These are phyloP conservation scores for Umbilicus rupestris DNA, from an alignment of 164 flowering plant species.

Conservation along the genomic window DNA sequence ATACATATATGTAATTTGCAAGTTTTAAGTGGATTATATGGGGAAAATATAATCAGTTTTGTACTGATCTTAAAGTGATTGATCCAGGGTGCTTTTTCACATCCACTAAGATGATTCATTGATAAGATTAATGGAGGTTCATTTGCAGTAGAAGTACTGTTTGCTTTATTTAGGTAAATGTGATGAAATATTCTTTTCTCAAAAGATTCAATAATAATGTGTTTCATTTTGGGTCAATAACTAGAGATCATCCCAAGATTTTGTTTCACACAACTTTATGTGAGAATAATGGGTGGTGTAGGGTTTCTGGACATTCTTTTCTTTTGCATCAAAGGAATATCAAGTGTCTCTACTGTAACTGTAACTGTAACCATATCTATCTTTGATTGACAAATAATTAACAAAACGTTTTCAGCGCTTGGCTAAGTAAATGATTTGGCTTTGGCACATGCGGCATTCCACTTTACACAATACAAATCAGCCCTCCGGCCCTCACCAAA, in stretches of 20 bases:
- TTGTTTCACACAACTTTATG: conserved; percentile 7
- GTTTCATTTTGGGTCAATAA: conserved; percentile 7
- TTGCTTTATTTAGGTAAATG: neutral
- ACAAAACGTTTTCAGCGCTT: conserved; percentile 1
- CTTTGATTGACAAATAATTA: neutral
- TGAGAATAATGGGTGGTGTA: conserved; percentile 4
- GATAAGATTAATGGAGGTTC: conserved; percentile 8
- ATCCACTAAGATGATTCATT: neutral
- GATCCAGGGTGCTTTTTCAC: neutral
- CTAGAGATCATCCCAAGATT: conserved; percentile 6
- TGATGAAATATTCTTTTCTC: neutral
- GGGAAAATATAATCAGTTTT: no score
- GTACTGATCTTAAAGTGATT: neutral
- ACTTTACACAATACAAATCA: conserved; percentile 64
- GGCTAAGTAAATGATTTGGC: conserved; percentile 26
- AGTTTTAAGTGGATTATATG: no score
- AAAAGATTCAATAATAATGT: conserved; percentile 3
- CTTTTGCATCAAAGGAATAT: conserved; percentile 12
- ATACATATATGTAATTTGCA: no score
- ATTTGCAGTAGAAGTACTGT: conserved; percentile 1
- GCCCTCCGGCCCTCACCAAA: no score
- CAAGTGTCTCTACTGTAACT: conserved; percentile 18
- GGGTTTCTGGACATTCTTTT: conserved; percentile 1
- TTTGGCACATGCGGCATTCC: conserved; percentile 94
- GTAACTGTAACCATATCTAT: neutral